Percentiles rank a stretch among this genome's conserved stretches.
phyloP scores from a whole-genome alignment of 2,329 filamentous ascomycete species.

The Aureobasidium pullulans region DNA sequence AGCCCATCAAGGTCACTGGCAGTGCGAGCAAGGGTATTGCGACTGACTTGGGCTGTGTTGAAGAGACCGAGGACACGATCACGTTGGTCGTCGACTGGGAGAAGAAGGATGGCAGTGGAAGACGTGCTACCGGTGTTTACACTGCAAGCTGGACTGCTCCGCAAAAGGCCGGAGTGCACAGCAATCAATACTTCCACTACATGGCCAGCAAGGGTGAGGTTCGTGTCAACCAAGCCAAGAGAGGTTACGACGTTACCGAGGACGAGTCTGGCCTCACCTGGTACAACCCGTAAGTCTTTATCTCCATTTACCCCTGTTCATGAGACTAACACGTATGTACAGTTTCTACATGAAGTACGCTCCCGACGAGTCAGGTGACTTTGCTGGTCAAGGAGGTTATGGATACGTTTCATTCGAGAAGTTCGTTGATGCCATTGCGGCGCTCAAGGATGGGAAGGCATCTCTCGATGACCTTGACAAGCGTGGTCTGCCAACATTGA shows the following conservation, averaged over 20 bases:
- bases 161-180: conserved; percentile 88
- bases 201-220: conserved; percentile 79
- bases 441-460: conserved; percentile 65
- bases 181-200: conserved; percentile 96
- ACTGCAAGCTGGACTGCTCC: conserved; percentile 94
- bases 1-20: conserved; percentile 71
- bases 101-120: conserved; percentile 59
- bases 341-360: conserved; percentile 59
- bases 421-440: conserved; percentile 80
- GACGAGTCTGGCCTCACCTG: conserved; percentile 66
- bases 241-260: conserved; percentile 90
- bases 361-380: conserved; percentile 91
- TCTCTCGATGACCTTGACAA: conserved; percentile 70
- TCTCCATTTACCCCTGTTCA: not conserved
- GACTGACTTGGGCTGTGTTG: conserved; percentile 67
- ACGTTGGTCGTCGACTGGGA: conserved; percentile 84
- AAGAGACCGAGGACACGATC: conserved; percentile 86
- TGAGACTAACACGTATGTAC: not conserved
- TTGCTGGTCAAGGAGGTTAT: conserved; percentile 83
- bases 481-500: conserved; percentile 74
- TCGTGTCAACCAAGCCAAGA: conserved; percentile 84
- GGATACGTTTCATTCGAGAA: conserved; percentile 94
- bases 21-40: conserved; percentile 73
- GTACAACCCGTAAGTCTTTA: conserved; percentile 64
- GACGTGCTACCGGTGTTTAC: conserved; percentile 79